Evolutionary conservation across 305 asterid genomes (phyloP), one percentile per base, ranked within the genome.

Genomic region (Fraxinus velutina): DNA sequence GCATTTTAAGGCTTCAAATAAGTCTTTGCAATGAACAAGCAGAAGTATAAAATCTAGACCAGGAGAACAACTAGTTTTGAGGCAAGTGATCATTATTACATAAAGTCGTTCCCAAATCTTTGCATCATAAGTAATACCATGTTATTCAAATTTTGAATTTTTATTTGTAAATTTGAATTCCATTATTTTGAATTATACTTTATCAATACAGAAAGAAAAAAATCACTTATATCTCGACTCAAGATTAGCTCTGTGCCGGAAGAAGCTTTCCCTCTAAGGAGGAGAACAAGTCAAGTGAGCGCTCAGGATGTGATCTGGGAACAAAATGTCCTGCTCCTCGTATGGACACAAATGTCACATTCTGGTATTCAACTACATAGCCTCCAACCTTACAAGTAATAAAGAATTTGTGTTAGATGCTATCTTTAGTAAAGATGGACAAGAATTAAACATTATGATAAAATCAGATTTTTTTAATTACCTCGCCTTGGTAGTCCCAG

Each of bases 271-370:
- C 95, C 0, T 82, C 36, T 12, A 92, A 33, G 33, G 94, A 89
- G 0, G 88, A 47, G 79, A 90, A 87, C 76, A 90, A 17, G 36
- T 83, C 10, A 1, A 93, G 86, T 0, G 94, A 94, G 0, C 89
- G 90, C 17, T 84, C 86, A 0, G 94, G 94, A 73, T 90, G 94
- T 88, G 91, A 87, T 47, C 97, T 91, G 1, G 97, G 96, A 19
- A 91, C 97, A 29, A 88, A 86, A 85, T 92, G 93, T 29, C 96
- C 94, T 0, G 93, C 79, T 71, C 97, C 96, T 81, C 92, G 81
- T 50, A 90, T 83, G 0, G 85, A 91, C 82, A 87, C 92, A 27
- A 93, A 91, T 4, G 93, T 93, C 80, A 91, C 72, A 71, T 92
- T 88, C 29, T 90, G 78, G 55, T 92, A 92, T 29, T 76, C 92